Conservation (phyloP, 768 basidiomycete species). For the Tricholoma flavovirens region DNA sequence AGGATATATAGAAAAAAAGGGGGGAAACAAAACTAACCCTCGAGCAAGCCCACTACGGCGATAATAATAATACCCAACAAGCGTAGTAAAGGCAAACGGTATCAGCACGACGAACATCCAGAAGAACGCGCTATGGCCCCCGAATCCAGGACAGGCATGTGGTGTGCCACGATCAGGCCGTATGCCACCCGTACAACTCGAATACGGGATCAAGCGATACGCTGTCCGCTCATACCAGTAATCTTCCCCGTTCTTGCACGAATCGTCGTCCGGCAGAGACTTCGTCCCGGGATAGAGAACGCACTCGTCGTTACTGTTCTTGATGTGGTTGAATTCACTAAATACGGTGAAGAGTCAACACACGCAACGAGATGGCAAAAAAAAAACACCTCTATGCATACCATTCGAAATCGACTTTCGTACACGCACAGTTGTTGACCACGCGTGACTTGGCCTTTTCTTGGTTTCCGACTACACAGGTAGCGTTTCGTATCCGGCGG, state of each 20-base stretch:
- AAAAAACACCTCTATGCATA: constrained; percentile 28
- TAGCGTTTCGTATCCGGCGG: constrained; percentile 70
- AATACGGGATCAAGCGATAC: constrained; percentile 88
- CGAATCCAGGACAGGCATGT: constrained; percentile 82
- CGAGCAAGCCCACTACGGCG: constrained; percentile 62
- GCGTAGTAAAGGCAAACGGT: constrained; percentile 70
- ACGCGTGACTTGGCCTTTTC: constrained; percentile 44
- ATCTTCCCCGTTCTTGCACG: constrained; percentile 56
- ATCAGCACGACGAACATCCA: constrained; percentile 76
- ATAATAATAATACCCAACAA: constrained; percentile 81
- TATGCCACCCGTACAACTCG: constrained; percentile 75
- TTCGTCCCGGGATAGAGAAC: constrained; percentile 67
- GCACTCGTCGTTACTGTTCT: constrained; percentile 65
- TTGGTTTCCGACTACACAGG: constrained; percentile 80
- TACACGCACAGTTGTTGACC: constrained; percentile 71
- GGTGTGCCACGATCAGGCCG: constrained; percentile 69
- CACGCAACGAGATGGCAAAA: too few species aligned
- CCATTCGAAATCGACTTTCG: constrained; percentile 88
- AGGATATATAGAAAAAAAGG: too few species aligned
- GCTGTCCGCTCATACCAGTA: constrained; percentile 94
- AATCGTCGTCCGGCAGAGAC: constrained; percentile 56
- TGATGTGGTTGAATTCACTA: constrained; percentile 91
- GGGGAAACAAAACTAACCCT: constrained; percentile 43
- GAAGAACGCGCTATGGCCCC: constrained; percentile 69
- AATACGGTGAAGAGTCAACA: too few species aligned